phyloP scores from a whole-genome alignment of 1,284 basidiomycete species.

The Cystobasidium slooffiae region DNA sequence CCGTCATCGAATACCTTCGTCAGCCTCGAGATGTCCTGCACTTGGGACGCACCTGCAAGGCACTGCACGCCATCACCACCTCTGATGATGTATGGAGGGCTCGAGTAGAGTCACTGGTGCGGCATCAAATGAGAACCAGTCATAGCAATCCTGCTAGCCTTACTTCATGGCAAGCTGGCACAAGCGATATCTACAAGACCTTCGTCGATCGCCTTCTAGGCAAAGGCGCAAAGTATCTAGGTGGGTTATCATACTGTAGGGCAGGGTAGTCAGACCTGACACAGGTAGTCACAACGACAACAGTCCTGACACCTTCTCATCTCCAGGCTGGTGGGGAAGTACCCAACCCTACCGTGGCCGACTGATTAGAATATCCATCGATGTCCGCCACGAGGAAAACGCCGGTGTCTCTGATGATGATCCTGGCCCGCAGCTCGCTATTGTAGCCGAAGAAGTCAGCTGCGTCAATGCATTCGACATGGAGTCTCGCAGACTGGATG shows the following conservation, averaged over 20 bases:
- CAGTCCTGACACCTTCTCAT: background rate
- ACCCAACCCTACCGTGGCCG: conserved; percentile 29
- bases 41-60: conserved; percentile 18
- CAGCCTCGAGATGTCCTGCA: conserved; percentile 25
- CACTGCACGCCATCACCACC: conserved; percentile 4
- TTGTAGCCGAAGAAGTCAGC: conserved; percentile 28
- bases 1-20: conserved; percentile 19
- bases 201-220: conserved; percentile 20
- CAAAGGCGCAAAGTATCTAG: conserved; percentile 21
- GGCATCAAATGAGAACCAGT: background rate
- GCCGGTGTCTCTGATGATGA: background rate
- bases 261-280: background rate
- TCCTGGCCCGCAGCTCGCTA: background rate
- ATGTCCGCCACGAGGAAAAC: background rate
- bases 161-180: background rate
- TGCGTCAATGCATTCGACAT: conserved; percentile 26
- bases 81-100: conserved; percentile 35
- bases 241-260: conserved; percentile 16
- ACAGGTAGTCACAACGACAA: background rate
- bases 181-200: conserved; percentile 15
- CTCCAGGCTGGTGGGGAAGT: conserved; percentile 39
- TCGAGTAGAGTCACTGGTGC: conserved; percentile 12
- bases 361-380: conserved; percentile 21
- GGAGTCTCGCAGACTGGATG: background rate
- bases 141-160: background rate